Evolutionary conservation across 345 rosid genomes (phyloP), one percentile per base, ranked within the genome.

Genomic region (Acer campestre): DNA sequence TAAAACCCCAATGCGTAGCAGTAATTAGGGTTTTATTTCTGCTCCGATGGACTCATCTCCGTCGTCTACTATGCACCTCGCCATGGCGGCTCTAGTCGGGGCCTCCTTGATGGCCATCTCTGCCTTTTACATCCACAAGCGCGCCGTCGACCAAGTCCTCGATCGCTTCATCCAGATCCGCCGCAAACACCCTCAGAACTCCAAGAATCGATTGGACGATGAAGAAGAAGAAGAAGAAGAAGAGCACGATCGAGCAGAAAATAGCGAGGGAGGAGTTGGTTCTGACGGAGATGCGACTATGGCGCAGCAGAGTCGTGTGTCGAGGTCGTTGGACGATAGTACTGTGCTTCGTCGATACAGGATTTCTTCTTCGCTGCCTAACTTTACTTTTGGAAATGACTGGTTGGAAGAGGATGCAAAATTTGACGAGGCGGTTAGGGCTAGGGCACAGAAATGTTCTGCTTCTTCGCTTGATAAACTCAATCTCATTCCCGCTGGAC

Each of bases 21-120:
- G 17, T 11, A 71, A 42, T 29, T 77, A 81, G 80, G 84, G 67
- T 62, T 77, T 49, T 14, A n/a, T 27, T 35, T 55, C 27, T 8
- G n/a, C 68, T 31, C 31, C 25, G 2, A 77, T 77, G 84, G 78
- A 81, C 49, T 55, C 79, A 27, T 55, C 78, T 22, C 14, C 63
- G 35, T n/a, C 75, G 10, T 61, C 80, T 38, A 68, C 80, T 64
- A 23, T 79, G 18, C 91, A 88, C 9, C 80, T 88, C 1, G 88
- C 85, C 75, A 79, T 86, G 89, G 91, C 91, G 81, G 91, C 91
- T 40, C 77, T 88, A 22, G 80, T 88, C 16, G 91, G 91, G 18
- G 91, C 91, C 59, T 88, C 91, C 0, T 68, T 88, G 6, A 86
- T 88, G 89, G 91, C 89, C 62, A 70, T 88, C 53, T 88, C 89